Conservation (phyloP, 2,329 filamentous ascomycete genomes). For the Blastomyces silverae region DNA sequence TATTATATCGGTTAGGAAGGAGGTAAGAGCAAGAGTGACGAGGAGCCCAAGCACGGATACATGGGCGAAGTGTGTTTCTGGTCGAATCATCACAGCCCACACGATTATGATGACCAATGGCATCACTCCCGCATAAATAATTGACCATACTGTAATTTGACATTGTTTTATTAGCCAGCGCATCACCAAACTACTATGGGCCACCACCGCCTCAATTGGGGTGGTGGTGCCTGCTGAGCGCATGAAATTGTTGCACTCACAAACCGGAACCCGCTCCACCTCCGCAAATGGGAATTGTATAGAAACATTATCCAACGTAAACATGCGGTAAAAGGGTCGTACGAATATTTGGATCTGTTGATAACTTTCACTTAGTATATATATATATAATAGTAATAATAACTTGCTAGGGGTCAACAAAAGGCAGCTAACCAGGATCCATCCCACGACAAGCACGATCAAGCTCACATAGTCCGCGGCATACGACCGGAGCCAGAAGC, state of each 20-base stretch:
- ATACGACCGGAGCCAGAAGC: conserved; percentile 64
- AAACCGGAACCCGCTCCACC: conserved; percentile 72
- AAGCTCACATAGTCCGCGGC: conserved; percentile 83
- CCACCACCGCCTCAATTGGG: background rate
- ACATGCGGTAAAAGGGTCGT: conserved; percentile 90
- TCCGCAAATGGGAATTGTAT: conserved; percentile 84
- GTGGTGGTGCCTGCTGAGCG: background rate
- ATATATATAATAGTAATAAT: background rate
- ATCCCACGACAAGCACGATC: conserved; percentile 59
- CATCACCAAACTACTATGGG: background rate
- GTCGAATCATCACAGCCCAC: conserved; percentile 57
- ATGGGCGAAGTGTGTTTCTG: conserved; percentile 71
- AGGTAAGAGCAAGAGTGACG: conserved; percentile 67
- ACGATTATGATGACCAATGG: conserved; percentile 61
- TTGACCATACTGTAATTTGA: conserved; percentile 44
- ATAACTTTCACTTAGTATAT: conserved; percentile 12
- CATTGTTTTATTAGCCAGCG: background rate
- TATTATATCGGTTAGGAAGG: conserved; percentile 79
- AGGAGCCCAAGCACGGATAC: conserved; percentile 74
- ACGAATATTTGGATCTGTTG: conserved; percentile 59
- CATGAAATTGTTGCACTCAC: conserved; percentile 43
- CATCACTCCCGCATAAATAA: conserved; percentile 68
- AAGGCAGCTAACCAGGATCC: conserved; percentile 35
- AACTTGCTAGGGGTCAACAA: background rate
- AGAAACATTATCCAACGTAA: conserved; percentile 74